Conservation (phyloP, 345 rosid genomes). For the Euphorbia pulcherrima region DNA sequence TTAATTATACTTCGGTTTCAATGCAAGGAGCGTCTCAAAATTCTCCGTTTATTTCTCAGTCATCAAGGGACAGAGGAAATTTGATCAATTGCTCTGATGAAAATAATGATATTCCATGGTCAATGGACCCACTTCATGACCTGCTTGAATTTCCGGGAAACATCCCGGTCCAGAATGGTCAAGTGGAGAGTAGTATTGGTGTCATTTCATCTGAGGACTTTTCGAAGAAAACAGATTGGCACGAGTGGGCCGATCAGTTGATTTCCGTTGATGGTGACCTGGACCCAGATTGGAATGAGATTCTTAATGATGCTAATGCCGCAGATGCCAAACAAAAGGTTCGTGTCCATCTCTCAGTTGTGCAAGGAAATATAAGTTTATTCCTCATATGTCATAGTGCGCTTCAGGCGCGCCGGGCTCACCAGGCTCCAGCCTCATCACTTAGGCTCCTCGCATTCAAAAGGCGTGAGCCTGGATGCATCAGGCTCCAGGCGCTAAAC, state of each 20-base stretch:
- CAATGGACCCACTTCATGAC: constrained; percentile 43
- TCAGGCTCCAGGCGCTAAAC: no score
- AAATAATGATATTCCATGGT: constrained; percentile 49
- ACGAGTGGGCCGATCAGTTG: constrained; percentile 63
- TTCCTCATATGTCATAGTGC: no score
- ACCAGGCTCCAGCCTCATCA: no score
- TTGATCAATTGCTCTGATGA: constrained; percentile 34
- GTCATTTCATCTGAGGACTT: constrained; percentile 38
- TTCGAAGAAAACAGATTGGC: constrained; percentile 47
- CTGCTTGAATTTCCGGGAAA: constrained; percentile 49
- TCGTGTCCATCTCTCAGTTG: constrained; percentile 1
- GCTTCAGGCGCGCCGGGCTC: no score
- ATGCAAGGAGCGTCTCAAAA: constrained; percentile 32
- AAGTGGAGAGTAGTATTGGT: constrained; percentile 39
- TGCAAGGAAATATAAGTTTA: no score
- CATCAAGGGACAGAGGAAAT: constrained; percentile 29
- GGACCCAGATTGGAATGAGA: constrained; percentile 64
- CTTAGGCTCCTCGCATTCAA: no score
- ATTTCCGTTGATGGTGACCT: constrained; percentile 55
- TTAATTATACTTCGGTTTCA: constrained; percentile 30
- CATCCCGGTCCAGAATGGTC: constrained; percentile 38
- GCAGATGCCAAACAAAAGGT: constrained; percentile 55
- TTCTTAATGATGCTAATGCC: constrained; percentile 47
- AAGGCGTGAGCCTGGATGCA: no score
- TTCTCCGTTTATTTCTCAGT: constrained; percentile 42